Evolutionary conservation across 2,329 filamentous ascomycete genomes (phyloP), one percentile per base, ranked within the genome.

Genomic region (Aspergillus thermomutatus): DNA sequence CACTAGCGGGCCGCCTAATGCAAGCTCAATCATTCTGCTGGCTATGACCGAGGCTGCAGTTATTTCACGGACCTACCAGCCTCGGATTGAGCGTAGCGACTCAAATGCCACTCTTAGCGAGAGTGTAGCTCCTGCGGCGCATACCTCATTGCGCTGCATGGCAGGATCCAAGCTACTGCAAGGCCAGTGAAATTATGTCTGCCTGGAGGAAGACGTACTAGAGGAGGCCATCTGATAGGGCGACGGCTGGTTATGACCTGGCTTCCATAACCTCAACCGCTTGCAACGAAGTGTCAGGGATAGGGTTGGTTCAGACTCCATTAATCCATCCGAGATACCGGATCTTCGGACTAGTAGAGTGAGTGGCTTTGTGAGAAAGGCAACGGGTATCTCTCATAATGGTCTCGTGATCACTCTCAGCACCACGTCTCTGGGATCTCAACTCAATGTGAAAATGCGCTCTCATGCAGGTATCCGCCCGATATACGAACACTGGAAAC

Each of bases 381-480:
- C 41, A 3, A 31, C 5, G 14, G 14, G 14, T 43, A 25, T 43
- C 27, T 52, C 49, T 64, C 60, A 31, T 45, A 31, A 55, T 55
- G 59, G 51, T 54, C 55, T 56, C 21, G 40, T 60, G 46, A 50
- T 60, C 58, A 58, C 56, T 63, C 28, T 40, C 45, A 46, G 55
- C 25, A 54, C 34, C 19, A 49, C 47, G 27, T 27, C 40, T 25
- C 49, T 53, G 25, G 45, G 31, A 45, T 52, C 43, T 49, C 50
- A 27, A n/a, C 55, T 53, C 47, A 49, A 52, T 49, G 41, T 25
- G 34, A 34, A 26, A 8, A 43, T 54, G 53, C 47, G 37, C n/a
- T 51, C 41, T 58, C 54, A 61, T 63, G 69, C 65, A 66, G 49
- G 62, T 63, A 67, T 56, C 67, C 69, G 68, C 54, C 25, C 19